Evolutionary conservation across 164 flowering plant genomes (phyloP).

Genomic region (Pachysandra terminalis): DNA sequence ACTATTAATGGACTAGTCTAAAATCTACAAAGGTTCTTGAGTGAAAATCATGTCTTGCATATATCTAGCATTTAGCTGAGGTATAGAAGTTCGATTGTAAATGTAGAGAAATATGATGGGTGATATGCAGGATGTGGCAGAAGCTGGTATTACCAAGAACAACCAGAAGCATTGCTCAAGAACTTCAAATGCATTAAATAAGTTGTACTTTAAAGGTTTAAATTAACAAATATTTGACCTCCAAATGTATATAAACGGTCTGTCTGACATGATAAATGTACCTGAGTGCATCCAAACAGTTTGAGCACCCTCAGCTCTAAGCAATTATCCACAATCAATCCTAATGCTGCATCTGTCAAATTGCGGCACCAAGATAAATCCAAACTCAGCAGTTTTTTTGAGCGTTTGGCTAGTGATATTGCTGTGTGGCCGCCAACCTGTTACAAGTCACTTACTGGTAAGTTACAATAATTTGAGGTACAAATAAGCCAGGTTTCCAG

Average conservation of each 20-base stretch:
- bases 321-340: constrained; percentile 83
- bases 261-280: constrained; percentile 14
- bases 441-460: background rate
- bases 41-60: no score
- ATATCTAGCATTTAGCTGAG: no score
- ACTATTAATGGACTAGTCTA: no score
- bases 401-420: constrained; percentile 47
- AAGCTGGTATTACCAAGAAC: no score
- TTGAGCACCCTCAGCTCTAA: constrained; percentile 53
- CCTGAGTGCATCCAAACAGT: constrained; percentile 94
- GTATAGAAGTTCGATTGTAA: no score
- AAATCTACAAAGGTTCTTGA: no score
- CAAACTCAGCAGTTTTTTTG: constrained; percentile 44
- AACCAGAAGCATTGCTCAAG: no score
- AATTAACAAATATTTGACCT: background rate
- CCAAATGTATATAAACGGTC: background rate
- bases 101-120: no score
- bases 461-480: background rate
- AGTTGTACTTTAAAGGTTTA: background rate
- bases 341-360: constrained; percentile 62
- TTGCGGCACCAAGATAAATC: constrained; percentile 85
- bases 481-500: background rate
- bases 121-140: no score
- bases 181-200: background rate
- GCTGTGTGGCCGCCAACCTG: constrained; percentile 72